Percentiles rank a stretch among this genome's conserved stretches.
These are phyloP conservation scores for Cardamine occulta DNA, from an alignment of 345 rosid genomes.

Conservation along the genomic window DNA sequence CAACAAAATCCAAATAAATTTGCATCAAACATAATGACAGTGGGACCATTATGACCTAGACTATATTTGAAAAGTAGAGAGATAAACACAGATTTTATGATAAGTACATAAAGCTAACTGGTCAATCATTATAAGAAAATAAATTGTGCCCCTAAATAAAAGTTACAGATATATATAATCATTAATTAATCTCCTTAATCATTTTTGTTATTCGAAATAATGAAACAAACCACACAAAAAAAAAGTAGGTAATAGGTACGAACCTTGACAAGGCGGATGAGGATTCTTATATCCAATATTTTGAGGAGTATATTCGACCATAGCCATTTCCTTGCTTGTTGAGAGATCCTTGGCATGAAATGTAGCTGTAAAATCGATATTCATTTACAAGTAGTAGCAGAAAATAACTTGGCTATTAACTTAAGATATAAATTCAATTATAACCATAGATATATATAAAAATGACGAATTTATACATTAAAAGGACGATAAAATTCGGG, in stretches of 20 bases:
- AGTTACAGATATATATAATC: constrained; percentile 18
- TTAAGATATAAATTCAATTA: background rate
- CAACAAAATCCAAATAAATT: constrained; percentile 38
- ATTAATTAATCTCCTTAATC: constrained; percentile 6
- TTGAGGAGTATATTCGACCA: constrained; percentile 64
- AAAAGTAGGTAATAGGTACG: background rate
- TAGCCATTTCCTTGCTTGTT: constrained; percentile 57
- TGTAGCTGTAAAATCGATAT: constrained; percentile 47
- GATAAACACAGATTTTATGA: constrained; percentile 39
- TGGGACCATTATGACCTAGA: constrained; percentile 41
- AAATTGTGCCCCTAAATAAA: constrained; percentile 29
- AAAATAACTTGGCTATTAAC: background rate
- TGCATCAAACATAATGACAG: constrained; percentile 39
- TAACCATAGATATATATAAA: background rate
- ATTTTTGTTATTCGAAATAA: constrained; percentile 23
- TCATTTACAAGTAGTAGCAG: background rate
- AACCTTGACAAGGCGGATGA: constrained; percentile 55
- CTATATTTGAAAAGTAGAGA: constrained; percentile 34
- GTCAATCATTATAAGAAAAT: constrained; percentile 12
- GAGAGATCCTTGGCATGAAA: constrained; percentile 49
- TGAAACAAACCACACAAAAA: background rate
- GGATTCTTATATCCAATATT: constrained; percentile 40
- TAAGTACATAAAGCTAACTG: constrained; percentile 34
- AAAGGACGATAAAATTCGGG: background rate
- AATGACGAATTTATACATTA: background rate